Evolutionary conservation across 148 eudicot genomes (phyloP).

Genomic region (Gaultheria prostrata): DNA sequence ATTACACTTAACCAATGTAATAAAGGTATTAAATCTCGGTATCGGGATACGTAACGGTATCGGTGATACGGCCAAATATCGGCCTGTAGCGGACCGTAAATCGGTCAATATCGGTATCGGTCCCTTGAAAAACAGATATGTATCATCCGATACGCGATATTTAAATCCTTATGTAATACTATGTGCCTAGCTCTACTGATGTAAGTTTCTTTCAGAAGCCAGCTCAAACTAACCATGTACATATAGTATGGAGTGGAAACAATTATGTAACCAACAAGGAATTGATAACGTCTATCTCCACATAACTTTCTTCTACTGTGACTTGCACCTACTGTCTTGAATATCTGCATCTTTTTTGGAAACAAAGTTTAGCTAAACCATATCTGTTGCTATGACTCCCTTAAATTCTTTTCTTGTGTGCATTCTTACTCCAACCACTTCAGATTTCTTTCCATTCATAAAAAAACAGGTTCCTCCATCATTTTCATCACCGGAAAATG

Average conservation of each 20-base stretch:
- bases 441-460: background rate
- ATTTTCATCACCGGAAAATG: background rate
- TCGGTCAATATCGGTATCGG: too few relatives aligned
- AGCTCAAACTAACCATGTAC: background rate
- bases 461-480: background rate
- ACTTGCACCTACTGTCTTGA: background rate
- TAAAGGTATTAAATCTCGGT: too few relatives aligned
- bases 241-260: background rate
- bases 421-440: background rate
- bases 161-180: too few relatives aligned
- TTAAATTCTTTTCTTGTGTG: conserved; percentile 1
- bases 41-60: too few relatives aligned
- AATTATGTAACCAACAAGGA: background rate
- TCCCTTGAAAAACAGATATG: too few relatives aligned
- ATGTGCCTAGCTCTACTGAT: background rate
- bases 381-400: background rate
- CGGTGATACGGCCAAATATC: too few relatives aligned
- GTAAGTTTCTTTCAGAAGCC: background rate
- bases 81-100: too few relatives aligned
- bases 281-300: background rate
- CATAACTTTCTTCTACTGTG: background rate
- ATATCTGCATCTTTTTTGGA: background rate
- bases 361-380: background rate
- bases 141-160: too few relatives aligned
- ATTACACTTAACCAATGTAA: too few relatives aligned